Conservation (phyloP, 1,139 yeast species). For the Diutina ranongensis region DNA sequence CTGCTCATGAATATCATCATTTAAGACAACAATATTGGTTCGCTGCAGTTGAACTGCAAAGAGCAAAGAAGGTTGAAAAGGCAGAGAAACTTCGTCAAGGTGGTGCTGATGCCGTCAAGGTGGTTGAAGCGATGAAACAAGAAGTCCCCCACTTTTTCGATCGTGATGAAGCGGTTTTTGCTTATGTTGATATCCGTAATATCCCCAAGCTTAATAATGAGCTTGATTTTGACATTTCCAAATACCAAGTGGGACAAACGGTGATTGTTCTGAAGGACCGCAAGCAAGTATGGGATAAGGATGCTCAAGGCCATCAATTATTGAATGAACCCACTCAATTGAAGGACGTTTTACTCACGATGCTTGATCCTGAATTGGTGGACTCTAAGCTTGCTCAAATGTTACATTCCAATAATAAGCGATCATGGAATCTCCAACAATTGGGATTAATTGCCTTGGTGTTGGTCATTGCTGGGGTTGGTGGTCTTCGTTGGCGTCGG, state of each 20-base stretch:
- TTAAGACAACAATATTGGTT: constrained; percentile 34
- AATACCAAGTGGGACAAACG: neutral
- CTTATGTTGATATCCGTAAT: constrained; percentile 39
- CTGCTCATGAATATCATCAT: constrained; percentile 43
- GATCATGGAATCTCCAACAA: constrained; percentile 15
- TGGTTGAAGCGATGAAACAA: constrained; percentile 36
- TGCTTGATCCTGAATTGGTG: constrained; percentile 21
- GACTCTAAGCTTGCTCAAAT: neutral
- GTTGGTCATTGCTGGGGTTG: neutral
- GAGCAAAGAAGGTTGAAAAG: constrained; percentile 31
- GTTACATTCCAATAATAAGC: constrained; percentile 6
- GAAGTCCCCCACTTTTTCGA: constrained; percentile 36
- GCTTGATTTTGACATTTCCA: neutral
- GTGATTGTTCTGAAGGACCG: constrained; percentile 16
- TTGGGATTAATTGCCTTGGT: constrained; percentile 14
- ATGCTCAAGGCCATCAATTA: constrained; percentile 18
- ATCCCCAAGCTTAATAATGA: neutral
- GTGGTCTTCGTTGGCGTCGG: constrained; percentile 6
- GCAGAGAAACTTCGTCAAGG: constrained; percentile 32
- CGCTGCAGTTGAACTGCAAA: constrained; percentile 21
- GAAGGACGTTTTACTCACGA: constrained; percentile 19
- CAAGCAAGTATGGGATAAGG: constrained; percentile 22
- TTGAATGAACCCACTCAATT: constrained; percentile 20
- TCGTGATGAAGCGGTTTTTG: constrained; percentile 33
- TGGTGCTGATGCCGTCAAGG: constrained; percentile 27